Evolutionary conservation across 345 rosid genomes (phyloP).

Genomic region (Psidium friedrichsthalianum): DNA sequence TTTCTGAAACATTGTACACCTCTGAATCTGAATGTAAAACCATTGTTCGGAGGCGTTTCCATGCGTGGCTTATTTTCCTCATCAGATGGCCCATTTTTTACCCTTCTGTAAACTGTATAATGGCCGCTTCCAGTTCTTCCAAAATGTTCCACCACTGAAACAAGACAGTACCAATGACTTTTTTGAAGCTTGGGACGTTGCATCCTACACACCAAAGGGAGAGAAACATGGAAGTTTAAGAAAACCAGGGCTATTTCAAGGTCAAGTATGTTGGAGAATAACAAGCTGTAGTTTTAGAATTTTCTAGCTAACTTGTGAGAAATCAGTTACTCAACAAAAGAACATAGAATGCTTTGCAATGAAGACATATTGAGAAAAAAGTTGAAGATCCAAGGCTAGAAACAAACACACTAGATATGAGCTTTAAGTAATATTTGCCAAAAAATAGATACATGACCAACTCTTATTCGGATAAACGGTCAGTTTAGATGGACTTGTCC

Average conservation of each 20-base stretch:
- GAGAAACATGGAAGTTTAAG: background rate
- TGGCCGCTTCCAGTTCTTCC: conserved; percentile 75
- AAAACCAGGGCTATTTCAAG: background rate
- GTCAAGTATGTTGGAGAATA: background rate
- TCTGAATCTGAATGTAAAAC: conserved; percentile 82
- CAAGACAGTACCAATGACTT: conserved; percentile 36
- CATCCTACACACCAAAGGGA: conserved; percentile 9
- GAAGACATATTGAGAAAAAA: background rate
- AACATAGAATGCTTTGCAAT: background rate
- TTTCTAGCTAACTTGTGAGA: background rate
- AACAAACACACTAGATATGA: background rate
- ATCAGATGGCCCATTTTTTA: conserved; percentile 4
- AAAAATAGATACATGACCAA: background rate
- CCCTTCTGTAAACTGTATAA: conserved; percentile 68
- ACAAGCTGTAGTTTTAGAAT: background rate
- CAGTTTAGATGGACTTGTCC: background rate
- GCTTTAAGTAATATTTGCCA: background rate
- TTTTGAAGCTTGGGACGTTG: conserved; percentile 8
- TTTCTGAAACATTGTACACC: conserved; percentile 44
- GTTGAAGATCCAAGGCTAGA: background rate
- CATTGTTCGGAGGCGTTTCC: conserved; percentile 21
- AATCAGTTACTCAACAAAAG: background rate
- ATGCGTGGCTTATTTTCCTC: conserved; percentile 6
- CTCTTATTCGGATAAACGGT: background rate
- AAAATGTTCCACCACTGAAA: conserved; percentile 76